Conservation (phyloP, 2,329 filamentous ascomycete genomes). For the Ramularia collo-cygni region DNA sequence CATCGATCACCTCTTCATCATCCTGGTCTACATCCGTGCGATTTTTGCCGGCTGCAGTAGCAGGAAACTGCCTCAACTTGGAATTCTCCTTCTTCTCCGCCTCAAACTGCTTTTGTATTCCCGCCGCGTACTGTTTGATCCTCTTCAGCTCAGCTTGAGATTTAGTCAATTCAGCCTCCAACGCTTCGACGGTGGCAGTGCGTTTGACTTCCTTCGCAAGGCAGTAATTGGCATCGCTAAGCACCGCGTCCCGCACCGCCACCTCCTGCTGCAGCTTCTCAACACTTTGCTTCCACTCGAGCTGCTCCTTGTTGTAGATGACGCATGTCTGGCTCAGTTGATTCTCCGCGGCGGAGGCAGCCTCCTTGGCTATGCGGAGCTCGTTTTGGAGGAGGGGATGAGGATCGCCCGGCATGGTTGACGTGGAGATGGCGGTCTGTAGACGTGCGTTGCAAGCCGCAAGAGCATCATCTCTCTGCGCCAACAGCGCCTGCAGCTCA, state of each 20-base stretch:
- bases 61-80: conserved; percentile 4
- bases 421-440: conserved; percentile 3
- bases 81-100: conserved; percentile 12
- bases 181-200: neutral
- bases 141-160: conserved; percentile 10
- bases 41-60: conserved; percentile 6
- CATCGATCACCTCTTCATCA: conserved; percentile 13
- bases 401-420: neutral
- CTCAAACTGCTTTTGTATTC: conserved; percentile 15
- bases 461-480: conserved; percentile 17
- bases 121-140: conserved; percentile 4
- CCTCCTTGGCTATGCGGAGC: conserved; percentile 8
- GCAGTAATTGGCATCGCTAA: conserved; percentile 1
- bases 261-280: conserved; percentile 4
- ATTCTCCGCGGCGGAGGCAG: conserved; percentile 5
- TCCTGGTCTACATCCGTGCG: conserved; percentile 10
- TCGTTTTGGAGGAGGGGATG: conserved; percentile 6
- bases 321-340: conserved; percentile 7
- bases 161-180: conserved; percentile 7
- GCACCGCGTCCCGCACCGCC: conserved; percentile 1
- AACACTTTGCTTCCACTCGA: conserved; percentile 6
- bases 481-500: conserved; percentile 15
- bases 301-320: conserved; percentile 8
- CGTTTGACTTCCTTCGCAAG: neutral
- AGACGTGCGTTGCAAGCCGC: conserved; percentile 8